A percentile compares a stretch with the other conserved stretches of the same genome.
phyloP scores from a whole-genome alignment of 768 basidiomycete species.

The Pholiota molesta region DNA sequence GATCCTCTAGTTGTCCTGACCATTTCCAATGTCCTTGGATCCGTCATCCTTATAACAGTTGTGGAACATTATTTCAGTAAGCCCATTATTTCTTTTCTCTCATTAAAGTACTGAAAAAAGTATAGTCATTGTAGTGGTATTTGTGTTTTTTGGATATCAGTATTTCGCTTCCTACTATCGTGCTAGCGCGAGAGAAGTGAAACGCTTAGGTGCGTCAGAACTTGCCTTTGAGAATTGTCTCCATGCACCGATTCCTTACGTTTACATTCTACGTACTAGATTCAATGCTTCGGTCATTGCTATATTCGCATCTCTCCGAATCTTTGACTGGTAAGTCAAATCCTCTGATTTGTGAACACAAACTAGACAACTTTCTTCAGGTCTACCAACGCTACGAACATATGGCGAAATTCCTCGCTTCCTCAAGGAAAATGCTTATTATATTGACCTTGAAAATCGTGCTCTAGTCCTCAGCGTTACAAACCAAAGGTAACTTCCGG shows the following conservation, averaged over 20 bases:
- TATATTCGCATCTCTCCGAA: slow-evolving; percentile 81
- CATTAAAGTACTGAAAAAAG: neutral
- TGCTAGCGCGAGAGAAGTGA: slow-evolving; percentile 72
- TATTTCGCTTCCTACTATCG: slow-evolving; percentile 74
- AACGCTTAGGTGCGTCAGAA: slow-evolving; percentile 39
- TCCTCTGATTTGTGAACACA: no score
- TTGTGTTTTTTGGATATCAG: slow-evolving; percentile 61
- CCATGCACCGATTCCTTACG: neutral
- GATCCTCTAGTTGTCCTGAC: slow-evolving; percentile 47
- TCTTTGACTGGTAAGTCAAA: slow-evolving; percentile 55
- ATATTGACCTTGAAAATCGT: slow-evolving; percentile 76
- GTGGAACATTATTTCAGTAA: slow-evolving; percentile 65
- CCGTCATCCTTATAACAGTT: slow-evolving; percentile 58
- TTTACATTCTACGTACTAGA: slow-evolving; percentile 38
- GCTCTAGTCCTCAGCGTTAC: slow-evolving; percentile 67
- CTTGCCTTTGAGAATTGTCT: neutral
- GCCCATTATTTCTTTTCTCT: slow-evolving; percentile 19
- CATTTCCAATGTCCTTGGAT: slow-evolving; percentile 50
- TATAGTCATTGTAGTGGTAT: slow-evolving; percentile 54
- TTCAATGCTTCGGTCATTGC: slow-evolving; percentile 69
- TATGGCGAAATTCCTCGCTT: slow-evolving; percentile 70
- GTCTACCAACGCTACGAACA: slow-evolving; percentile 71
- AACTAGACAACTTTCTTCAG: slow-evolving; percentile 18
- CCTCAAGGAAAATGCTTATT: slow-evolving; percentile 61
- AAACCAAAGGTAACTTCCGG: slow-evolving; percentile 54